Conservation (phyloP, 2,329 filamentous ascomycete species). For the Stagonosporopsis chrysanthemi region DNA sequence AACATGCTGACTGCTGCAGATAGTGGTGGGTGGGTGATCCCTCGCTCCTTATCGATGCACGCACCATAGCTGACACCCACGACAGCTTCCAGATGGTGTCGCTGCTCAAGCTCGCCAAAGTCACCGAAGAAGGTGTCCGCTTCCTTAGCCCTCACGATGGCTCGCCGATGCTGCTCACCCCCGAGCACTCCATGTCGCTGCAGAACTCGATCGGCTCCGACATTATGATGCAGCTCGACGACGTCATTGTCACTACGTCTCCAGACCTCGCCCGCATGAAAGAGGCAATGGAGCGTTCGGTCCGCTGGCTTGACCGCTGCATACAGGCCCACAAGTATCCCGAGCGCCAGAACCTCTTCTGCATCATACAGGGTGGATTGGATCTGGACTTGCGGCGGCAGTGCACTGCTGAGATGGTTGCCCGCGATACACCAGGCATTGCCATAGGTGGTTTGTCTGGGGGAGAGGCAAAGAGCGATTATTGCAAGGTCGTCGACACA, state of each 20-base stretch:
- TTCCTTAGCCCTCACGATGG: conserved; percentile 98
- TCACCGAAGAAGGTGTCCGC: conserved; percentile 94
- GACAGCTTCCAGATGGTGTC: conserved; percentile 98
- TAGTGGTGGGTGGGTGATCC: conserved; percentile 54
- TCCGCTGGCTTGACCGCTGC: conserved; percentile 95
- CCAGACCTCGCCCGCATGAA: conserved; percentile 87
- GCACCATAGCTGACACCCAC: conserved; percentile 36
- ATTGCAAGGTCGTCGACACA: conserved; percentile 86
- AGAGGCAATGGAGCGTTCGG: conserved; percentile 92
- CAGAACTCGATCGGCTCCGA: conserved; percentile 94
- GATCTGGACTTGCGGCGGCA: conserved; percentile 84
- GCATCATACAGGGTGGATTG: conserved; percentile 95
- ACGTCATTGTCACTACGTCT: conserved; percentile 95
- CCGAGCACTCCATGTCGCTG: conserved; percentile 93
- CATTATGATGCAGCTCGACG: conserved; percentile 99
- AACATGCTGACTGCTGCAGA: conserved; percentile 48
- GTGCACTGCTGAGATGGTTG: conserved; percentile 88
- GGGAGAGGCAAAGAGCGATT: conserved; percentile 92
- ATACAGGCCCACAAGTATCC: conserved; percentile 88
- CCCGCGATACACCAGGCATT: conserved; percentile 90
- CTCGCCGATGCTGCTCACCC: conserved; percentile 93
- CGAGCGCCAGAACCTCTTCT: conserved; percentile 89
- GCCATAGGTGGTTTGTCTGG: conserved; percentile 95
- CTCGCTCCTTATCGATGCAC: conserved; percentile 22
- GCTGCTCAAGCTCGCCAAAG: conserved; percentile 86